Percentiles rank a stretch among this genome's conserved stretches.
phyloP scores from a whole-genome alignment of 805 yeast genomes.

The Tetrapisispora phaffii region DNA sequence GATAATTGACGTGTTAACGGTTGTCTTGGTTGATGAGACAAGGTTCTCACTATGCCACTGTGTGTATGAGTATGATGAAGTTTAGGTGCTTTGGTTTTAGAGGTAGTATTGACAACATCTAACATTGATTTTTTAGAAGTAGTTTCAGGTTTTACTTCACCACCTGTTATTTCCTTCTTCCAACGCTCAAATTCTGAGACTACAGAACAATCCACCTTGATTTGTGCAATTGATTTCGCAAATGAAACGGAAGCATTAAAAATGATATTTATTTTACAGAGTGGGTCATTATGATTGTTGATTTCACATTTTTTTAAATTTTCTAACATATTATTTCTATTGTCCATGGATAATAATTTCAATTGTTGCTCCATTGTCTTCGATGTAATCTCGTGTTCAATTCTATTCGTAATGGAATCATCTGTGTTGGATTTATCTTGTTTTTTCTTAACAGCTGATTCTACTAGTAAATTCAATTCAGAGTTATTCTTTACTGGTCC shows the following conservation, averaged over 20 bases:
- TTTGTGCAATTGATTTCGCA: slow-evolving; percentile 12
- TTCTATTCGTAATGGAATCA: slow-evolving; percentile 1
- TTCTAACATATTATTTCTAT: slow-evolving; percentile 8
- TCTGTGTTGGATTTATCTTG: not conserved
- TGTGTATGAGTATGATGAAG: slow-evolving; percentile 5
- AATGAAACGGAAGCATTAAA: slow-evolving; percentile 13
- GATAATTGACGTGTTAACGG: slow-evolving; percentile 3
- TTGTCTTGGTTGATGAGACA: slow-evolving; percentile 7
- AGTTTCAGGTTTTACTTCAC: slow-evolving; percentile 4
- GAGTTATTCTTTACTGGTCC: not conserved
- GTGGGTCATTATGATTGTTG: not conserved
- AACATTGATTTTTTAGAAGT: slow-evolving; percentile 15
- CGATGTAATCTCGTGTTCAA: not conserved
- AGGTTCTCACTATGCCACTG: not conserved
- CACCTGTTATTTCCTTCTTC: slow-evolving; percentile 16
- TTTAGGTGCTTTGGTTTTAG: slow-evolving; percentile 3
- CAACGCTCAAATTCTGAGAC: slow-evolving; percentile 11
- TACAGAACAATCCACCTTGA: slow-evolving; percentile 6
- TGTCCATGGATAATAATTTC: slow-evolving; percentile 7
- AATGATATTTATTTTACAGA: slow-evolving; percentile 9
- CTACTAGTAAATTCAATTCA: not conserved
- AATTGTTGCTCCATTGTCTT: slow-evolving; percentile 6
- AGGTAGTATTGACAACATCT: slow-evolving; percentile 11
- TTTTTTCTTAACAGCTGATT: not conserved
- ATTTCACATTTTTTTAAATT: slow-evolving; percentile 7